A percentile compares a stretch with the other conserved stretches of the same genome.
Evolutionary conservation across 768 basidiomycete genomes (phyloP).

Genomic region (Mycena vulgaris): DNA sequence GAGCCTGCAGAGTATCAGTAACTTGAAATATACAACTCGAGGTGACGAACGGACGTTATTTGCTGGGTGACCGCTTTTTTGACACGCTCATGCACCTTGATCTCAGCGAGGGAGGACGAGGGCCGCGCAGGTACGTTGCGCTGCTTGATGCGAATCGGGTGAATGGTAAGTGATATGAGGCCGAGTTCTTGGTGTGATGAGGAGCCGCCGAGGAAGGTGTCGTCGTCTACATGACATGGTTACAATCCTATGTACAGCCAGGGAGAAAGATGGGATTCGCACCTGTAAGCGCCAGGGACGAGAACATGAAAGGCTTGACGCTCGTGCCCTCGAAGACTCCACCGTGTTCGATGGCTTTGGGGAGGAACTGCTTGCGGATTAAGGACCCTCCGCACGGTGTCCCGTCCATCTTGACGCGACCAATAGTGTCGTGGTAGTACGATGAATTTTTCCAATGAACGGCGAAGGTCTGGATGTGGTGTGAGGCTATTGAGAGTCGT

Average conservation of each 20-base stretch:
- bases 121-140: neutral
- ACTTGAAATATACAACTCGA: no score
- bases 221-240: conserved; percentile 23
- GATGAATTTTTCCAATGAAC: conserved; percentile 18
- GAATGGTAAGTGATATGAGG: conserved; percentile 15
- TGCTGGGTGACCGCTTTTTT: conserved; percentile 37
- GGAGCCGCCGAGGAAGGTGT: conserved; percentile 7
- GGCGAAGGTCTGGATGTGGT: conserved; percentile 23
- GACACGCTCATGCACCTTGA: conserved; percentile 30
- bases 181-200: conserved; percentile 20
- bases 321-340: conserved; percentile 1
- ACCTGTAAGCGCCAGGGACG: conserved; percentile 23
- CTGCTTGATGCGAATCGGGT: neutral
- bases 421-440: neutral
- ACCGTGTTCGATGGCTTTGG: no score
- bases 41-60: conserved; percentile 19
- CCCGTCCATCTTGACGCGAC: conserved; percentile 24
- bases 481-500: neutral
- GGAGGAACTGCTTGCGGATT: neutral
- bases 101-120: neutral
- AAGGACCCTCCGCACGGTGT: neutral
- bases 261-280: neutral
- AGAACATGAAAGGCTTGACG: conserved; percentile 27
- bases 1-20: no score
- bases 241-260: no score